Conservation (phyloP, 257 asterid genomes). For the Ocimum tenuiflorum region DNA sequence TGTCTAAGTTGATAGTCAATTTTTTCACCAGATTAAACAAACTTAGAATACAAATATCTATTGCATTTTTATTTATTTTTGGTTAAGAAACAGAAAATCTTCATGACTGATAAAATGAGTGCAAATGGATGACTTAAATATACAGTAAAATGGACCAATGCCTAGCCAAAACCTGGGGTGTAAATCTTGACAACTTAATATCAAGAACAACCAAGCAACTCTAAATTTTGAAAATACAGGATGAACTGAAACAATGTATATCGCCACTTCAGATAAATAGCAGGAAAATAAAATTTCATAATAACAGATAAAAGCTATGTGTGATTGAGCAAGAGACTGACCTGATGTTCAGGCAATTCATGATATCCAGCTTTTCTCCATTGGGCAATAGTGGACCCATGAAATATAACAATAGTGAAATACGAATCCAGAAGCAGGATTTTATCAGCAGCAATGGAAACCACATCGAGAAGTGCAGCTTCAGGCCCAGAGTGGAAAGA, state of each 20-base stretch:
- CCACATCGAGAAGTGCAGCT: conserved; percentile 95
- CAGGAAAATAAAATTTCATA: not conserved
- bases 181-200: no score
- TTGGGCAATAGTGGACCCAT: conserved; percentile 89
- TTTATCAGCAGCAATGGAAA: conserved; percentile 84
- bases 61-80: not conserved
- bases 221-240: not conserved
- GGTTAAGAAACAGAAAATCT: not conserved
- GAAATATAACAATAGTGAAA: conserved; percentile 87
- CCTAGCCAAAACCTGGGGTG: not conserved
- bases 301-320: not conserved
- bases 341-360: conserved; percentile 89
- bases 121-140: not conserved
- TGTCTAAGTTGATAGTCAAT: not conserved
- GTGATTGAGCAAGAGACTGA: conserved; percentile 28
- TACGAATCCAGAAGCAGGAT: conserved; percentile 90
- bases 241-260: not conserved
- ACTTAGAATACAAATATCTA: not conserved
- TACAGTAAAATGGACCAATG: not conserved
- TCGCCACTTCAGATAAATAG: conserved; percentile 3
- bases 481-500: conserved; percentile 88
- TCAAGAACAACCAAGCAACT: not conserved
- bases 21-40: conserved; percentile 4
- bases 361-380: conserved; percentile 97
- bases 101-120: not conserved